phyloP scores from a whole-genome alignment of 768 basidiomycete genomes.

The Phanerodontia chrysosporium region DNA sequence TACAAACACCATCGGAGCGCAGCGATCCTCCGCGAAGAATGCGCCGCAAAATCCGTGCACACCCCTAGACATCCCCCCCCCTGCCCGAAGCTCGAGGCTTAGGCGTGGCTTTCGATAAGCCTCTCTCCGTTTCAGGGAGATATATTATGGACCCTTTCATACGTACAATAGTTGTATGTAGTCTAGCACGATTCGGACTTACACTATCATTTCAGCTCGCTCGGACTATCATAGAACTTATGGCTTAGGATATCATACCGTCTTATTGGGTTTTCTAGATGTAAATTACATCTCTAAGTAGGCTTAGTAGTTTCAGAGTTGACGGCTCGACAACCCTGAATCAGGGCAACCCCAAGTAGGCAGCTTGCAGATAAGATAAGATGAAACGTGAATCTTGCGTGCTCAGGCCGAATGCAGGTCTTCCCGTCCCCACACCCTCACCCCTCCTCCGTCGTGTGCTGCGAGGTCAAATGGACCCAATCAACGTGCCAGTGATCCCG shows the following conservation, averaged over 20 bases:
- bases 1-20: background rate
- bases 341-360: background rate
- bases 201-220: too few species aligned
- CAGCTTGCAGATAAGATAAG: background rate
- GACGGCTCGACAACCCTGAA: too few species aligned
- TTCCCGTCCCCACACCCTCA: background rate
- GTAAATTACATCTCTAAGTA: too few species aligned
- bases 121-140: too few species aligned
- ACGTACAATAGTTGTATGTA: background rate
- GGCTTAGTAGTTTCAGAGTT: too few species aligned
- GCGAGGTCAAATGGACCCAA: background rate
- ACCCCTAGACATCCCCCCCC: background rate
- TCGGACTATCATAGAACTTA: too few species aligned
- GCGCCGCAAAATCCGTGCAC: background rate
- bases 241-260: too few species aligned
- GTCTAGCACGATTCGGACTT: background rate
- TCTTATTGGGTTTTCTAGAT: too few species aligned
- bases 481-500: background rate
- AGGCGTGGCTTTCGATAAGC: background rate
- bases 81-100: background rate
- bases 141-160: background rate
- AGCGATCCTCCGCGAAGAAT: background rate
- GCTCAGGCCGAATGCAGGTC: background rate
- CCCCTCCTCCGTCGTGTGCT: background rate
- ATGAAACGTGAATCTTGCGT: constrained; percentile 1